These are phyloP conservation scores for Sequoia sempervirens DNA, from an alignment of 75 land plant species.

Conservation along the genomic window DNA sequence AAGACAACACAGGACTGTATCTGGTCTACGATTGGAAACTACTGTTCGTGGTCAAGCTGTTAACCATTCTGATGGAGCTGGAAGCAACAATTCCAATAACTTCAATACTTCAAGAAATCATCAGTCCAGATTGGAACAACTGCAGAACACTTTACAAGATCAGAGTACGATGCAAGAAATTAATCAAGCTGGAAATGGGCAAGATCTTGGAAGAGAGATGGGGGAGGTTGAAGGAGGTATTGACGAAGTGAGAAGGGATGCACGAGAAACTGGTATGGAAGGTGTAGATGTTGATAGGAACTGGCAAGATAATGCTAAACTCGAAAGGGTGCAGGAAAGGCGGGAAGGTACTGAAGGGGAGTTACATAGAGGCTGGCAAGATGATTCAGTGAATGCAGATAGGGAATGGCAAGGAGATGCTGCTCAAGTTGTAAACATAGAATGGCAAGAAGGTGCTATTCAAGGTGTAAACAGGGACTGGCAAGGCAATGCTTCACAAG, in stretches of 20 bases:
- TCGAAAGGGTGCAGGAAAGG: constrained; percentile 21
- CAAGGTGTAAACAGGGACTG: constrained; percentile 21
- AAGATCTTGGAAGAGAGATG: not conserved
- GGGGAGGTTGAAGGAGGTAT: constrained; percentile 8
- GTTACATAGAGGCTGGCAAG: constrained; percentile 31
- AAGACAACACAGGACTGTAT: constrained; percentile 76
- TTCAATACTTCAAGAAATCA: too few relatives aligned
- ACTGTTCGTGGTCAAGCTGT: constrained; percentile 69
- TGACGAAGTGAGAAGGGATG: not conserved
- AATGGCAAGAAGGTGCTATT: constrained; percentile 13
- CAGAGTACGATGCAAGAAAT: constrained; percentile 19
- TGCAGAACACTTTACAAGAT: constrained; percentile 14
- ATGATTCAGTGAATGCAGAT: too few relatives aligned
- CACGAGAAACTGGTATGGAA: not conserved
- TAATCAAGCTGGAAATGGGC: not conserved
- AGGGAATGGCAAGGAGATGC: too few relatives aligned
- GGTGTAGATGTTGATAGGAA: constrained; percentile 15
- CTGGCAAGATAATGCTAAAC: constrained; percentile 19
- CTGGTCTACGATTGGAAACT: constrained; percentile 79
- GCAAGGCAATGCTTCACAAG: constrained; percentile 15
- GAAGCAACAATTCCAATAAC: constrained; percentile 14
- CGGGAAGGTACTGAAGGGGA: constrained; percentile 18
- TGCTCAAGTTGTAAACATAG: too few relatives aligned
- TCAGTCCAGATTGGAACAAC: too few relatives aligned
- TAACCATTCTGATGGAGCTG: constrained; percentile 25